Evolutionary conservation across 2,329 filamentous ascomycete species (phyloP).

Genomic region (Alternaria brassicicola): DNA sequence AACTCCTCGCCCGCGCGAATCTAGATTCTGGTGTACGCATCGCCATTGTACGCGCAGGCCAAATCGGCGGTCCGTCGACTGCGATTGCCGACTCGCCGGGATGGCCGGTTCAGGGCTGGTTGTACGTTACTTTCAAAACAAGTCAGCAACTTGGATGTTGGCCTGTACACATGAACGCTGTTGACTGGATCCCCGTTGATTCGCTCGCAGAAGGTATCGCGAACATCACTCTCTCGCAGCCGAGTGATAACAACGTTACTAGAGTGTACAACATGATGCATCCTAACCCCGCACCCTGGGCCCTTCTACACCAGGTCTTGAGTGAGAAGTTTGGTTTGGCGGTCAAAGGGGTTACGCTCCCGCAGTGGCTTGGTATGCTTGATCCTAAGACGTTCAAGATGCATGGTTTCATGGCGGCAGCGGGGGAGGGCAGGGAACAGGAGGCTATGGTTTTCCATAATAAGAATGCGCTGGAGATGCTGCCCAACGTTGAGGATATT

Average conservation of each 20-base stretch:
- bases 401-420: background rate
- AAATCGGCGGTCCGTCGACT: background rate
- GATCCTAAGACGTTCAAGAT: background rate
- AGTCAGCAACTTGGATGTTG: background rate
- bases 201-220: background rate
- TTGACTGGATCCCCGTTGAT: conserved; percentile 2
- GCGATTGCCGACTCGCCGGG: background rate
- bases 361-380: background rate
- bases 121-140: background rate
- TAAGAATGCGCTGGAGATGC: background rate
- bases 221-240: background rate
- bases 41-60: background rate
- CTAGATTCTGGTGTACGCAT: background rate
- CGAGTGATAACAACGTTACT: background rate
- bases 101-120: background rate
- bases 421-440: background rate
- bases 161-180: background rate
- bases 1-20: background rate
- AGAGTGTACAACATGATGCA: conserved; percentile 6
- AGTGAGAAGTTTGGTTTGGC: background rate
- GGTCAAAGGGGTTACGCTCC: background rate
- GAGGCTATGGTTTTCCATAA: background rate
- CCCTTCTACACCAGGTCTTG: background rate
- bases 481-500: background rate
- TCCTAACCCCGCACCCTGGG: background rate